Base-by-base conservation (phyloP, 768 basidiomycete species). In the Phaeotremella fagi region DNA sequence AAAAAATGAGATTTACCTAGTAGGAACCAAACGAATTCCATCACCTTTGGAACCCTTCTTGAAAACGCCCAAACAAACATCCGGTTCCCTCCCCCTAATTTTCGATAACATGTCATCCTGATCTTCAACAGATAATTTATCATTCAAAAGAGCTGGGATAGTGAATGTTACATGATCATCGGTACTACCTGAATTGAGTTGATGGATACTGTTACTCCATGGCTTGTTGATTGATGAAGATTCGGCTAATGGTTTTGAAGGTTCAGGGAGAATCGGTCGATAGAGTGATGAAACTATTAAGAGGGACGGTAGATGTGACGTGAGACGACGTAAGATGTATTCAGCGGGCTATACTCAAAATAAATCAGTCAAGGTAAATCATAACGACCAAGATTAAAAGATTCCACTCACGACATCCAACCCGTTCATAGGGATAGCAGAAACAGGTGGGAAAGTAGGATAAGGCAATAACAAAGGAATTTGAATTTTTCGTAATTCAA, bases 391-490 rank as follows among this genome's bases (percentile, higher is more conserved):
- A 37, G n/a, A 24, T 18, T 14, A 23, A 38, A 27, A 29, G 44
- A 31, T 28, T n/a, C 11, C 2, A 60, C 56, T 52, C 28, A 58
- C 56, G 24, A 58, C 38, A 15, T 33, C 43, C 38, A 49, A 20
- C 29, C 31, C 46, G 26, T 38, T 42, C 23, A 29, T 51, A 48
- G 23, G 28, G 3, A 43, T 14, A 28, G n/a, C 1, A 20, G 26
- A 22, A 7, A 58, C 46, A 35, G 56, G 56, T 29, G 56, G 56
- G 15, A 58, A 43, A 9, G 23, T 22, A 9, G 56, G 56, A 2
- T 35, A 27, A 23, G 56, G 56, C 35, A 58, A 37, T 2, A 50
- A 15, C 22, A 58, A 29, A 4, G 56, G 56, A 23, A 58, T 58
- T n/a, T 33, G 28, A 4, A 45, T 45, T 3, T 29, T 50, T n/a